Base-by-base conservation (phyloP, 2,329 filamentous ascomycete genomes). In the Penicillium aurantiogriseum region DNA sequence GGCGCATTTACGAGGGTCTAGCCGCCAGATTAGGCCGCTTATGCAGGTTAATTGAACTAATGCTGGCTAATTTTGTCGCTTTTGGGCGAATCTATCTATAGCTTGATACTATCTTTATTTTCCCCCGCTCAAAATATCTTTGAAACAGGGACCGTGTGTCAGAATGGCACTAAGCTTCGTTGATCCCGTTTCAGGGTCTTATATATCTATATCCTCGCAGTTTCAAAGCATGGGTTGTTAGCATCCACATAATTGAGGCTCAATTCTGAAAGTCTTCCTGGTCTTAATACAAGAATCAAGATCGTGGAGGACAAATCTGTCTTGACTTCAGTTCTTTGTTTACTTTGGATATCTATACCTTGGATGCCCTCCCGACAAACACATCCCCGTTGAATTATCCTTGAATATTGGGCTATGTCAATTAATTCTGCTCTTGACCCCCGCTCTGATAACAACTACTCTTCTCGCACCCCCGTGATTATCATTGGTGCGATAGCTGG, bases 41-140 rank as follows among this genome's bases (percentile, higher is more conserved):
- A 55, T 51, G 53, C 53, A 51, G 38, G 39, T 7, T 43, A 51
- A 61, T 57, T 54, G 44, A 44, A 45, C 47, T 52, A 52, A 56
- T 52, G 27, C 11, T 27, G 48, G 56, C 57, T 67, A 67, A 66
- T 64, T 64, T 60, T 59, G 60, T 59, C 49, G 21, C 21, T 21
- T 61, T 66, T 58, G 46, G 35, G 47, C 2, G 5, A 33, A 56
- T 64, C 63, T 67, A 66, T 64, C 58, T 61, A 67, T 65, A 61
- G 63, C 56, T 61, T 63, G 51, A 48, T 62, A 57, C 63, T 65
- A 65, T 65, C 59, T 65, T 65, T 61, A 54, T 48, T 31, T 38
- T 59, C 19, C 40, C 40, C 27, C 35, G 29, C 61, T 59, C 55
- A 59, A 60, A 60, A 62, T 62, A 63, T 58, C 58, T 50, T 47